Percentiles rank a stretch among this genome's conserved stretches.
These are phyloP conservation scores for Sporormia fimetaria DNA, from an alignment of 495 filamentous ascomycete species.

Conservation along the genomic window DNA sequence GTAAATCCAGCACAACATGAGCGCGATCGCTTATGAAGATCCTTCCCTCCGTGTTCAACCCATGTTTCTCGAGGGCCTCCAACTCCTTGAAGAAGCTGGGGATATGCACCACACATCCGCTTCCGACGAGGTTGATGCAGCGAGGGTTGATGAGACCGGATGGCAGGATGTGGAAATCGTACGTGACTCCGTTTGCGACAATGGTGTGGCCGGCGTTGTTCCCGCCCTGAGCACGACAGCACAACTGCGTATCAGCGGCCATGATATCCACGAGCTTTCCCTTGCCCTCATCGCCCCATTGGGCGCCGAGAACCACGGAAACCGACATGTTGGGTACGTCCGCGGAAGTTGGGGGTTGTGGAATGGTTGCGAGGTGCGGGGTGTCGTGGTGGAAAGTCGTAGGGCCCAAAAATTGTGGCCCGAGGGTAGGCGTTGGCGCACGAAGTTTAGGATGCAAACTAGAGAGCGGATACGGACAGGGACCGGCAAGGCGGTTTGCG, in stretches of 20 bases:
- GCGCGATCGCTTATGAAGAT: conserved; percentile 73
- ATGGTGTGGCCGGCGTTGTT: conserved; percentile 55
- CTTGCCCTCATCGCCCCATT: conserved; percentile 58
- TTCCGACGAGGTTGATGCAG: conserved; percentile 75
- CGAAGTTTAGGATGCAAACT: too few relatives aligned
- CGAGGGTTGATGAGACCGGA: conserved; percentile 58
- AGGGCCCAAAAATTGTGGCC: too few relatives aligned
- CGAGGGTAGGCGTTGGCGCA: too few relatives aligned
- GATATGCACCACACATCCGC: conserved; percentile 74
- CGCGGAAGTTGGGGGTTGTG: conserved; percentile 3
- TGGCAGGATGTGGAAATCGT: conserved; percentile 49
- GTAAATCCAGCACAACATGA: conserved; percentile 76
- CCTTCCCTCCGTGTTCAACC: conserved; percentile 52
- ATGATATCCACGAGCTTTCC: conserved; percentile 28
- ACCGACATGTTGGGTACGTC: conserved; percentile 20
- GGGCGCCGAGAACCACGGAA: conserved; percentile 51
- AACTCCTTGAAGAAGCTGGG: conserved; percentile 84
- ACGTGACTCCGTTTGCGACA: conserved; percentile 40
- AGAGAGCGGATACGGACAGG: too few relatives aligned
- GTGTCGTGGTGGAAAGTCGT: too few relatives aligned
- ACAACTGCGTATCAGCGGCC: conserved; percentile 19
- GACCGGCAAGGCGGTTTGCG: too few relatives aligned
- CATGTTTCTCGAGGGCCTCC: conserved; percentile 35
- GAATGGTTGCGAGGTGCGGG: not conserved
- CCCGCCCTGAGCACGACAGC: conserved; percentile 25